Percentiles rank a stretch among this genome's conserved stretches.
These are phyloP conservation scores for Suhomyces kilbournensis DNA, from an alignment of 805 yeast species.

Conservation along the genomic window DNA sequence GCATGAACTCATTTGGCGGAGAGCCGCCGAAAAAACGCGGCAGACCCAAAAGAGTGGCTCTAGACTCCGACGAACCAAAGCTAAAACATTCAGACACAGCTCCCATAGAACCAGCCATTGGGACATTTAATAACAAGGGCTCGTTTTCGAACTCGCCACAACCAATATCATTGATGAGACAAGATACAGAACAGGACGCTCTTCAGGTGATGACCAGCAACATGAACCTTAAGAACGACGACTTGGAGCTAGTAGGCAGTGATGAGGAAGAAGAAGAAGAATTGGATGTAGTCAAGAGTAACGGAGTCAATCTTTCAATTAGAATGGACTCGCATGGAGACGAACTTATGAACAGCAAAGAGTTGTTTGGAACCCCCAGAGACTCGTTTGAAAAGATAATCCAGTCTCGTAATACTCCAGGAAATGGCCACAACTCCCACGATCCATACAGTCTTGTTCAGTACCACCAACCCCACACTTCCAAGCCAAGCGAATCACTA, in stretches of 20 bases:
- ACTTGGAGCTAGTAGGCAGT: slow-evolving; percentile 33
- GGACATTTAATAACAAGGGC: slow-evolving; percentile 23
- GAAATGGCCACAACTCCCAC: slow-evolving; percentile 12
- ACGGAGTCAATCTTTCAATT: slow-evolving; percentile 4
- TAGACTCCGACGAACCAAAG: slow-evolving; percentile 21
- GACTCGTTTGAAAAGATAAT: slow-evolving; percentile 34
- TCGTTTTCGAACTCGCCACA: slow-evolving; percentile 12
- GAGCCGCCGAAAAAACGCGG: slow-evolving; percentile 38
- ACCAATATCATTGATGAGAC: slow-evolving; percentile 15
- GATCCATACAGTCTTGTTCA: slow-evolving; percentile 40
- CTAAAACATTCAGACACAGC: slow-evolving; percentile 34
- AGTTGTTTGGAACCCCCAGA: slow-evolving; percentile 41
- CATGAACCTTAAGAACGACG: slow-evolving; percentile 35
- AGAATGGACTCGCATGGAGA: slow-evolving; percentile 18
- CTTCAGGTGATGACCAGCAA: slow-evolving; percentile 31
- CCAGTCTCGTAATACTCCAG: slow-evolving; percentile 13
- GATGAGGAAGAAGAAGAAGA: slow-evolving; percentile 28
- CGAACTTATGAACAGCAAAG: slow-evolving; percentile 37
- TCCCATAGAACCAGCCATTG: slow-evolving; percentile 32
- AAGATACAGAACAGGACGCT: slow-evolving; percentile 42
- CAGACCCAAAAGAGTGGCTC: slow-evolving; percentile 33
- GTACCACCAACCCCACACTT: slow-evolving; percentile 32
- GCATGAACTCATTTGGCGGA: slow-evolving; percentile 14
- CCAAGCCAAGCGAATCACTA: slow-evolving; percentile 18
- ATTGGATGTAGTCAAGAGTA: neutral